Conservation (phyloP, 2,329 filamentous ascomycete species). For the Ophiobolus disseminans region DNA sequence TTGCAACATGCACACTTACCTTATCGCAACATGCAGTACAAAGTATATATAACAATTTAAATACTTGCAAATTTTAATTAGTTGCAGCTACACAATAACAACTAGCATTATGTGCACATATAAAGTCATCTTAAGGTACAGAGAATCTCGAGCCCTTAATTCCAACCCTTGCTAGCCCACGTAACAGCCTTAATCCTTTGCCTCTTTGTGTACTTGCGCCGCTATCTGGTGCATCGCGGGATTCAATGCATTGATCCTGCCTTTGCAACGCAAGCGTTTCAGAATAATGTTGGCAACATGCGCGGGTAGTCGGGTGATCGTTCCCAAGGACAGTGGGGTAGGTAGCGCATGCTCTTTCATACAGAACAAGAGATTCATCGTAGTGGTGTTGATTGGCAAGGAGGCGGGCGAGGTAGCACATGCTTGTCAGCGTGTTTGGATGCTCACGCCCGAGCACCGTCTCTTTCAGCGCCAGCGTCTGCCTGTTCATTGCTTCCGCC, state of each 20-base stretch:
- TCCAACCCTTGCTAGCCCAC: neutral
- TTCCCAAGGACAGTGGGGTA: too few species aligned
- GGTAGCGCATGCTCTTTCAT: too few species aligned
- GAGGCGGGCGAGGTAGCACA: too few species aligned
- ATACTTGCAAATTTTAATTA: neutral
- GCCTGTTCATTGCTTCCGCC: too few species aligned
- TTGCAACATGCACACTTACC: neutral
- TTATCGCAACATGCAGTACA: neutral
- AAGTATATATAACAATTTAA: neutral
- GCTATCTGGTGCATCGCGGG: neutral
- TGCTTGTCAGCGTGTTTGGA: too few species aligned
- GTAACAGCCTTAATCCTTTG: slow-evolving; percentile 4
- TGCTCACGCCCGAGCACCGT: too few species aligned
- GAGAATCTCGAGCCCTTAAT: neutral
- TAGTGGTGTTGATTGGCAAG: too few species aligned
- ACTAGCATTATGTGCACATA: neutral
- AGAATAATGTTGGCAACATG: slow-evolving; percentile 9
- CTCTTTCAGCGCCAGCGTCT: too few species aligned
- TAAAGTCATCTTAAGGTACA: neutral
- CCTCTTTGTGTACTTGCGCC: neutral
- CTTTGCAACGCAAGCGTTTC: too few species aligned
- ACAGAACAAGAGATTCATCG: too few species aligned
- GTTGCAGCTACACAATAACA: neutral
- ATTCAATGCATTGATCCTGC: too few species aligned
- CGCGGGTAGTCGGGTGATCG: too few species aligned